These are phyloP conservation scores for Puccinia hordei DNA, from an alignment of 1,284 basidiomycete species.

Conservation along the genomic window DNA sequence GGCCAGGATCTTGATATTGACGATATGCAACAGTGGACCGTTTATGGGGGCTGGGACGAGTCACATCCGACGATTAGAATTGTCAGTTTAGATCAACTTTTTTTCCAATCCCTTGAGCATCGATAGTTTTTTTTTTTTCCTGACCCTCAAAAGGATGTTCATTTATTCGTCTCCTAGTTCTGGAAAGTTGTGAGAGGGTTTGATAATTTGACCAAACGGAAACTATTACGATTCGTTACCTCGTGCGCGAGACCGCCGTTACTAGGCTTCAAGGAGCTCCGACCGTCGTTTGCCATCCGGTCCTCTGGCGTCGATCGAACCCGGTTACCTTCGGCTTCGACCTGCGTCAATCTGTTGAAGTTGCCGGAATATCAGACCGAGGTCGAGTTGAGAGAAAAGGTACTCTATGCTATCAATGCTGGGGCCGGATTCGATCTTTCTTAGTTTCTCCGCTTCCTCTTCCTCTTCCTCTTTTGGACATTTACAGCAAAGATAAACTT, in stretches of 20 bases:
- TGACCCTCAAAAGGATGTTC: too few relatives aligned
- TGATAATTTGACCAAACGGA: conserved; percentile 71
- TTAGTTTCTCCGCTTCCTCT: conserved; percentile 26
- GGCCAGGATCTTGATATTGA: conserved; percentile 70
- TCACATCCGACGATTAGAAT: conserved; percentile 69
- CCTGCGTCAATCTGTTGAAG: conserved; percentile 76
- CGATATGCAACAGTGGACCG: conserved; percentile 73
- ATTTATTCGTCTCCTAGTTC: conserved; percentile 45
- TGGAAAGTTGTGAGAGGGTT: conserved; percentile 62
- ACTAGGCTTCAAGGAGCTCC: conserved; percentile 80
- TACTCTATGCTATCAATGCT: conserved; percentile 80
- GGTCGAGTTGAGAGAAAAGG: conserved; percentile 69
- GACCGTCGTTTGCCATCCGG: conserved; percentile 80
- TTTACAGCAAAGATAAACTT: too few relatives aligned
- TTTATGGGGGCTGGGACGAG: conserved; percentile 74
- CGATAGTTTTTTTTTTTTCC: background rate
- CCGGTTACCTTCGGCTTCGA: conserved; percentile 62
- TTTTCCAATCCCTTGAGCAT: background rate
- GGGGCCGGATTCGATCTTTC: conserved; percentile 85
- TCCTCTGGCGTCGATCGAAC: conserved; percentile 73
- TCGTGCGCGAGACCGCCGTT: conserved; percentile 85
- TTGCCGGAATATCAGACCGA: conserved; percentile 72
- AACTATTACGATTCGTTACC: conserved; percentile 82
- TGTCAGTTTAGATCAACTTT: conserved; percentile 71
- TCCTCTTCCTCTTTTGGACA: background rate